Conservation (phyloP, 257 asterid species). For the Fraxinus excelsior region DNA sequence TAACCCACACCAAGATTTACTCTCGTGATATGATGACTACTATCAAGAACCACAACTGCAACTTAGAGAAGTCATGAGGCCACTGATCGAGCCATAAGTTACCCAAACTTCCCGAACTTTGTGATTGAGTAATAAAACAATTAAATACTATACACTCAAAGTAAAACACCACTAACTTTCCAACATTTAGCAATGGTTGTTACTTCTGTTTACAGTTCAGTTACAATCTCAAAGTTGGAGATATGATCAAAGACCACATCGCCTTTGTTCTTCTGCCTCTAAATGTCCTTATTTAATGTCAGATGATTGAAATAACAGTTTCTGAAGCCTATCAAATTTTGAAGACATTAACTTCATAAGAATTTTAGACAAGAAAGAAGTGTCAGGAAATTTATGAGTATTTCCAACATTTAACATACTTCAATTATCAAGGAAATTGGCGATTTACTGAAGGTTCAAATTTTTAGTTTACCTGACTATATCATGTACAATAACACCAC, state of each 20-base stretch:
- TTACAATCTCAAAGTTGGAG: background rate
- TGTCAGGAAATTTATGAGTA: background rate
- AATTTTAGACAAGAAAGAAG: slow-evolving; percentile 9
- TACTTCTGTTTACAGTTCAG: too few relatives aligned
- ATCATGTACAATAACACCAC: background rate
- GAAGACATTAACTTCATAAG: background rate
- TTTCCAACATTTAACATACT: background rate
- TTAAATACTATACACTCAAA: too few relatives aligned
- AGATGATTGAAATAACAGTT: background rate
- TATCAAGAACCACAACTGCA: too few relatives aligned
- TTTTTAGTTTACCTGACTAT: slow-evolving; percentile 2
- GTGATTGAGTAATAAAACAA: too few relatives aligned
- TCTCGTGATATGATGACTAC: too few relatives aligned
- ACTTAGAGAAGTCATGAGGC: too few relatives aligned
- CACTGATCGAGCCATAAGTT: too few relatives aligned
- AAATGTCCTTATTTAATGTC: slow-evolving; percentile 1
- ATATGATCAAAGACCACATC: background rate
- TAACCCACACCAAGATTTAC: too few relatives aligned
- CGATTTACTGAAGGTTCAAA: background rate
- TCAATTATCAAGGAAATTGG: background rate
- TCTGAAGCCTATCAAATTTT: too few relatives aligned
- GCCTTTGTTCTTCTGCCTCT: background rate
- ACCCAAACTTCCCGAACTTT: too few relatives aligned
- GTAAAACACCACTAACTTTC: too few relatives aligned
- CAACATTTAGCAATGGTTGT: too few relatives aligned